Evolutionary conservation across 2,329 filamentous ascomycete genomes (phyloP).

Genomic region (Lasiodiplodia citricola): DNA sequence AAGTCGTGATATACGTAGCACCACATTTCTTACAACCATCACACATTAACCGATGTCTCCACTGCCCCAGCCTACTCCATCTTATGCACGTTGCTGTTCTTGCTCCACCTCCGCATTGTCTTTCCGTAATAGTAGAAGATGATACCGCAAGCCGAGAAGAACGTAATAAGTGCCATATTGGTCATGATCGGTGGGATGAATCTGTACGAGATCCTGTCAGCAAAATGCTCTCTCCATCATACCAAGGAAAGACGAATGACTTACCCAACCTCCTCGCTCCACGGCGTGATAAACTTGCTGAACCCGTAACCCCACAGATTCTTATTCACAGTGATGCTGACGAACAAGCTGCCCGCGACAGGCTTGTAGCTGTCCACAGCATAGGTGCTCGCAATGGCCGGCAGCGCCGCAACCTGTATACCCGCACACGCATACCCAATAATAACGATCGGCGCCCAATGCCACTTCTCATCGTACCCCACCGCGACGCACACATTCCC

Average conservation of each 20-base stretch:
- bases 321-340: conserved; percentile 67
- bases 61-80: conserved; percentile 42
- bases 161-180: conserved; percentile 59
- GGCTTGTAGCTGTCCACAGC: conserved; percentile 70
- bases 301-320: conserved; percentile 69
- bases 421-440: conserved; percentile 63
- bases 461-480: conserved; percentile 60
- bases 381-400: conserved; percentile 64
- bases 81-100: conserved; percentile 60
- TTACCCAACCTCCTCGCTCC: conserved; percentile 55
- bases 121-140: conserved; percentile 65
- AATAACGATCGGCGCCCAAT: conserved; percentile 62
- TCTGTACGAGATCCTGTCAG: conserved; percentile 24
- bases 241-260: neutral
- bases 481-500: conserved; percentile 62
- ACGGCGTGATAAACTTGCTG: conserved; percentile 60
- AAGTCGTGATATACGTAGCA: neutral
- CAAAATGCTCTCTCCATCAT: neutral
- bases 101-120: conserved; percentile 62
- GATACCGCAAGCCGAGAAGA: conserved; percentile 61
- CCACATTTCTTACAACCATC: neutral
- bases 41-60: neutral
- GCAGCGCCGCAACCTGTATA: conserved; percentile 66
- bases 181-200: conserved; percentile 64
- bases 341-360: conserved; percentile 64